A percentile compares a stretch with the other conserved stretches of the same genome.
These are phyloP conservation scores for Tripidium arundinaceum DNA, from an alignment of 202 grass and related monocot species.

Conservation along the genomic window DNA sequence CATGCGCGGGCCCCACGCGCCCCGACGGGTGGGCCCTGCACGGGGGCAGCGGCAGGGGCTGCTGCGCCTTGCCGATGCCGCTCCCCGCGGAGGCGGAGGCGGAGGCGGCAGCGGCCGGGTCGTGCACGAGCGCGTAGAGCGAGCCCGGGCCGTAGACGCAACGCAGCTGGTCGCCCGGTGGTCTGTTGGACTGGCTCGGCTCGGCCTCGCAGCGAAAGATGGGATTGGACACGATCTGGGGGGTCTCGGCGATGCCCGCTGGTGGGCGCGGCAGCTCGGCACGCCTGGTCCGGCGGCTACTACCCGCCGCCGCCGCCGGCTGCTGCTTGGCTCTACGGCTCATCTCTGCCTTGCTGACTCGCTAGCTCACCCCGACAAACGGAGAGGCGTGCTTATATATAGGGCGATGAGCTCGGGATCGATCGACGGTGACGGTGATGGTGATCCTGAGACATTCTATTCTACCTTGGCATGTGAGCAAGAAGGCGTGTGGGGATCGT, in stretches of 20 bases:
- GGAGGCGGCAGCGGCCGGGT: background rate
- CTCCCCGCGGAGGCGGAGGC: background rate
- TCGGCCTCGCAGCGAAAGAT: conserved; percentile 19
- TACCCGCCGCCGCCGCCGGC: background rate
- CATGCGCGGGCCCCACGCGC: background rate
- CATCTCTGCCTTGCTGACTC: background rate
- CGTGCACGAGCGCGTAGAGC: background rate
- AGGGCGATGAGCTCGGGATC: background rate
- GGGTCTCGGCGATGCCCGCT: background rate
- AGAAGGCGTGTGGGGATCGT: conserved; percentile 28
- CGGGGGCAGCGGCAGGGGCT: conserved; percentile 23
- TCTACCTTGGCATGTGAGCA: conserved; percentile 30
- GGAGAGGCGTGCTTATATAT: background rate
- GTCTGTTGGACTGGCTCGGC: background rate
- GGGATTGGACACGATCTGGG: conserved; percentile 16
- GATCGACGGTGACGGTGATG: background rate
- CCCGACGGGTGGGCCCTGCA: background rate
- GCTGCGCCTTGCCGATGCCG: background rate
- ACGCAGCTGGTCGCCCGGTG: background rate
- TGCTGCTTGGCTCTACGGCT: background rate
- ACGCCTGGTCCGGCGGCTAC: conserved; percentile 20
- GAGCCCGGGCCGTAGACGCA: background rate
- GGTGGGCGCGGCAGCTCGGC: background rate
- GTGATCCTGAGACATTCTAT: background rate
- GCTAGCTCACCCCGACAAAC: background rate